Evolutionary conservation across 345 rosid species (phyloP).

Genomic region (Heritiera fomes): DNA sequence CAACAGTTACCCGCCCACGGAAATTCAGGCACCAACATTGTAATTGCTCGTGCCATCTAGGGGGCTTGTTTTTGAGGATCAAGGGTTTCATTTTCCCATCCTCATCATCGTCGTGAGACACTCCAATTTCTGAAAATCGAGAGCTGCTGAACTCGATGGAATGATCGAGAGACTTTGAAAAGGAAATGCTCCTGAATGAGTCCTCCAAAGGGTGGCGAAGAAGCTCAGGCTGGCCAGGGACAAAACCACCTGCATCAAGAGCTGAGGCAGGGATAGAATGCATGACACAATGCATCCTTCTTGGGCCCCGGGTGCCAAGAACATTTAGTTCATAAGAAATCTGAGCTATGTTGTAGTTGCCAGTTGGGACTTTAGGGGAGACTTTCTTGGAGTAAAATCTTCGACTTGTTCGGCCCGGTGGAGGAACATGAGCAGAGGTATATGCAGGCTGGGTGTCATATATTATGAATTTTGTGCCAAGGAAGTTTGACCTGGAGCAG

Average conservation of each 20-base stretch:
- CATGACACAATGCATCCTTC: constrained; percentile 68
- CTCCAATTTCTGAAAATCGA: constrained; percentile 37
- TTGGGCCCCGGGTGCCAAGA: constrained; percentile 67
- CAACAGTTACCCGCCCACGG: constrained; percentile 65
- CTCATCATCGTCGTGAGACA: constrained; percentile 20
- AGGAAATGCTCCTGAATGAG: constrained; percentile 50
- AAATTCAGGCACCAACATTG: constrained; percentile 74
- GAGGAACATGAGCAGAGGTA: constrained; percentile 35
- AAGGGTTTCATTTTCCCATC: constrained; percentile 44
- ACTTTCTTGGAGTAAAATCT: constrained; percentile 63
- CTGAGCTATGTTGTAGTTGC: constrained; percentile 62
- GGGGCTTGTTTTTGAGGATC: constrained; percentile 61
- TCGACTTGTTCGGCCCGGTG: constrained; percentile 46
- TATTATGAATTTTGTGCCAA: constrained; percentile 64
- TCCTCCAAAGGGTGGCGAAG: constrained; percentile 48
- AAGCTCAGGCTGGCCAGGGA: constrained; percentile 62
- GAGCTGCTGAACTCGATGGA: constrained; percentile 58
- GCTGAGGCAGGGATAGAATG: constrained; percentile 62
- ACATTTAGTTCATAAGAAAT: constrained; percentile 61
- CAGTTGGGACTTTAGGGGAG: constrained; percentile 65
- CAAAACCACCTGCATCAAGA: constrained; percentile 51
- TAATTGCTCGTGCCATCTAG: constrained; percentile 71
- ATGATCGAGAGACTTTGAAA: constrained; percentile 50
- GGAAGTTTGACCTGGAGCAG: constrained; percentile 58
- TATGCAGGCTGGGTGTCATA: constrained; percentile 59